Percentiles rank a stretch among this genome's conserved stretches.
Evolutionary conservation across 176 grass and related monocot genomes (phyloP).

Genomic region (Phragmites australis): DNA sequence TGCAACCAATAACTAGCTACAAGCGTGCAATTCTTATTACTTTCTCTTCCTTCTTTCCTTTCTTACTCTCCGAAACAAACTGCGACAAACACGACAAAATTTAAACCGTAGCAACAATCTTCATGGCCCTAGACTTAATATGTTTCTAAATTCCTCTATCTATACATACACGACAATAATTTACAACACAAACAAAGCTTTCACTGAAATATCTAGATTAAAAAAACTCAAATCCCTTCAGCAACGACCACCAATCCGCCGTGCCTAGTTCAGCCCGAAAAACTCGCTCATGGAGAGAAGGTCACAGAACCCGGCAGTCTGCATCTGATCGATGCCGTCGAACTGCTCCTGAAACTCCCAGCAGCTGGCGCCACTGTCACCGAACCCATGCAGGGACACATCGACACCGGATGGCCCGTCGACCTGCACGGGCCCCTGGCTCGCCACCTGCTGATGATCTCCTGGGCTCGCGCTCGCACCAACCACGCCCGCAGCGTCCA

Average conservation of each 20-base stretch:
- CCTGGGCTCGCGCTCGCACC: slow-evolving; percentile 16
- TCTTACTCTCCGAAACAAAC: slow-evolving; percentile 27
- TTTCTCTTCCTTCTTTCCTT: background rate
- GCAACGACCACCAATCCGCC: background rate
- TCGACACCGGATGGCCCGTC: slow-evolving; percentile 36
- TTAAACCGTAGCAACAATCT: background rate
- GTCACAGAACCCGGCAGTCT: slow-evolving; percentile 52
- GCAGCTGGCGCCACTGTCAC: slow-evolving; percentile 41
- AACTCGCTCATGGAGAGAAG: slow-evolving; percentile 56
- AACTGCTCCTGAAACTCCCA: slow-evolving; percentile 58
- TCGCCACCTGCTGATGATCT: slow-evolving; percentile 21
- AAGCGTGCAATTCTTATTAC: slow-evolving; percentile 9
- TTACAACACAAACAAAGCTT: slow-evolving; percentile 44
- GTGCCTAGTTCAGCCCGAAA: slow-evolving; percentile 47
- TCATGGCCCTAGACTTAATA: slow-evolving; percentile 14
- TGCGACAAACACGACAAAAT: slow-evolving; percentile 1
- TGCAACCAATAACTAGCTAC: slow-evolving; percentile 9
- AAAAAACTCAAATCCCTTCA: slow-evolving; percentile 16
- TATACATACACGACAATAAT: slow-evolving; percentile 42
- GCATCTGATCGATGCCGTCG: slow-evolving; percentile 57
- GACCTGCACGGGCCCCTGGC: slow-evolving; percentile 48
- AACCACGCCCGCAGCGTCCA: slow-evolving; percentile 12
- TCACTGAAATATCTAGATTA: slow-evolving; percentile 10
- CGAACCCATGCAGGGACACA: slow-evolving; percentile 50
- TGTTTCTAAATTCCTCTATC: slow-evolving; percentile 29